A percentile compares a stretch with the other conserved stretches of the same genome.
These are phyloP conservation scores for Fusarium hainanense DNA, from an alignment of 2,329 filamentous ascomycete species.

Conservation along the genomic window DNA sequence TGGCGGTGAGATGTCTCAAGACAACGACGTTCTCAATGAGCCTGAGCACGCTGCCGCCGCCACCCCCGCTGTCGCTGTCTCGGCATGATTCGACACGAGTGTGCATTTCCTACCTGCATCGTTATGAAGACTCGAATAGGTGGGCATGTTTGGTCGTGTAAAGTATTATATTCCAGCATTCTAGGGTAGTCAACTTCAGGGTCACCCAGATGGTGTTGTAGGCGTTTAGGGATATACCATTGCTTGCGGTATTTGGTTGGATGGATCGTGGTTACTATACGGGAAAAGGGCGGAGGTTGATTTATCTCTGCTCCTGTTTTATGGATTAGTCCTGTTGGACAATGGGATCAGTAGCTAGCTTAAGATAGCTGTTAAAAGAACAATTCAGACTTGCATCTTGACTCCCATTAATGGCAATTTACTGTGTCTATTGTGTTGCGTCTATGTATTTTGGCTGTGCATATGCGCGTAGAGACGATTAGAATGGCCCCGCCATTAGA, in stretches of 20 bases:
- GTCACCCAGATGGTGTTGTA: constrained; percentile 51
- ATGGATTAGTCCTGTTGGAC: constrained; percentile 30
- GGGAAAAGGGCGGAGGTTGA: constrained; percentile 40
- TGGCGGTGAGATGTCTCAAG: constrained; percentile 68
- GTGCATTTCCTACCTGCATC: constrained; percentile 32
- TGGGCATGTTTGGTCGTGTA: constrained; percentile 48
- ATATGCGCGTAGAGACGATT: constrained; percentile 11
- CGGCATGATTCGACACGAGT: constrained; percentile 47
- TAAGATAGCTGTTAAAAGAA: constrained; percentile 26
- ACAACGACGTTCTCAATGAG: constrained; percentile 54
- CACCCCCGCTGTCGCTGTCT: constrained; percentile 52
- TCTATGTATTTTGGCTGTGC: neutral
- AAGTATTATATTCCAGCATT: constrained; percentile 52
- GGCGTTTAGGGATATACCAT: constrained; percentile 57
- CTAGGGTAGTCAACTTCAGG: constrained; percentile 46
- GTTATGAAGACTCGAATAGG: constrained; percentile 42
- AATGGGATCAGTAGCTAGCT: constrained; percentile 18
- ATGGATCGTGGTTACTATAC: constrained; percentile 29
- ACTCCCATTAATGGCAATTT: neutral
- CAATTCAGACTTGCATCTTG: neutral
- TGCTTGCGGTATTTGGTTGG: constrained; percentile 46
- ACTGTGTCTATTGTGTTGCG: neutral
- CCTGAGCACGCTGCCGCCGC: constrained; percentile 51
- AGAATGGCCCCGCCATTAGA: constrained; percentile 43
- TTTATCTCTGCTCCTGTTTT: constrained; percentile 28